phyloP scores from a whole-genome alignment of 768 basidiomycete genomes.

The Russula sp. region DNA sequence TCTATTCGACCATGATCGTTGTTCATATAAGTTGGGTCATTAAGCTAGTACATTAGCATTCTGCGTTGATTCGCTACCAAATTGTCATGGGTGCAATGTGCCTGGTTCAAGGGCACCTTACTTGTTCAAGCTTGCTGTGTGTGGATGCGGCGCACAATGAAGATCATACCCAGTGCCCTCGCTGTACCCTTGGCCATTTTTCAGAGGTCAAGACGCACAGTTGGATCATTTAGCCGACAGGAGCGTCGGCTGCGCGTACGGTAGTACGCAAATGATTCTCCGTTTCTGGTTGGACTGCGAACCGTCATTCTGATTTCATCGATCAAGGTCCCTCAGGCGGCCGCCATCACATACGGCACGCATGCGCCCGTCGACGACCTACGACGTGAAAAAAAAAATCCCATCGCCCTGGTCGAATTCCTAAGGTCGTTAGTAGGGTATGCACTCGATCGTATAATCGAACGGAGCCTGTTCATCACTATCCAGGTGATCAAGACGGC shows the following conservation, averaged over 20 bases:
- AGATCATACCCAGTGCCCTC: neutral
- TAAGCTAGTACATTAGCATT: neutral
- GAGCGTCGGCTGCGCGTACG: neutral
- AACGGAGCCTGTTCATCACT: neutral
- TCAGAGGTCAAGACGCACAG: neutral
- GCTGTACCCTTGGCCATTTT: neutral
- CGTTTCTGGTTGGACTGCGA: neutral
- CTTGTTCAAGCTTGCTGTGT: neutral
- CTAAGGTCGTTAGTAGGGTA: neutral
- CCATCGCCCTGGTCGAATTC: neutral
- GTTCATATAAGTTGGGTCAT: neutral
- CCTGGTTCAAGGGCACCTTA: neutral
- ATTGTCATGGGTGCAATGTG: neutral
- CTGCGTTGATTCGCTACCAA: neutral
- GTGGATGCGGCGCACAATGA: neutral
- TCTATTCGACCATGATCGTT: neutral
- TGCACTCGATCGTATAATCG: neutral
- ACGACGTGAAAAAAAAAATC: neutral
- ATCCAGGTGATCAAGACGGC: neutral
- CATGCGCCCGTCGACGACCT: neutral
- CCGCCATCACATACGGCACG: no score
- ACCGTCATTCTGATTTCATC: neutral
- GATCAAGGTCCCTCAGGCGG: neutral
- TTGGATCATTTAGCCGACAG: neutral
- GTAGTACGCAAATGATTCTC: neutral